These are phyloP conservation scores for Malassezia dermatis DNA, from an alignment of 1,284 basidiomycete species.

Conservation along the genomic window DNA sequence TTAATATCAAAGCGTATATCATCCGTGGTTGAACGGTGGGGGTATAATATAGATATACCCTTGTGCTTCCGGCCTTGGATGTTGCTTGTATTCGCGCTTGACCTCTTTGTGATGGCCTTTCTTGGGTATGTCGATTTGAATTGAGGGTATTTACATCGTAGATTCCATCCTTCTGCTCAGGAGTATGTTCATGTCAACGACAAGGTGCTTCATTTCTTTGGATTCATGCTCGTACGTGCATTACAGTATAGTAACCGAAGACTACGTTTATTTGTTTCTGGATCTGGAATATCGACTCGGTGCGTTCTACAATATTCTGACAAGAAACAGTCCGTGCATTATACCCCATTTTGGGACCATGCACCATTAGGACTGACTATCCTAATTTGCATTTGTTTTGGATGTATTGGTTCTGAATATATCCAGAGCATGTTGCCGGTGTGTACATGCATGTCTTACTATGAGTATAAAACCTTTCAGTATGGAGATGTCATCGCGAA, in stretches of 20 bases:
- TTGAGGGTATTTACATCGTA: background rate
- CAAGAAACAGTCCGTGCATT: slow-evolving; percentile 17
- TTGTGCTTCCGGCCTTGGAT: slow-evolving; percentile 34
- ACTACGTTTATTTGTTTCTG: slow-evolving; percentile 75
- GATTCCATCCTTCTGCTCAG: slow-evolving; percentile 36
- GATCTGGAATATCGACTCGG: slow-evolving; percentile 78
- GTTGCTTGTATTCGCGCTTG: slow-evolving; percentile 27
- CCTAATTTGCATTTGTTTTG: slow-evolving; percentile 50
- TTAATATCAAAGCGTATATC: background rate
- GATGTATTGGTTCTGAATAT: slow-evolving; percentile 72
- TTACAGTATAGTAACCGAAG: background rate
- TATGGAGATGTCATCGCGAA: slow-evolving; percentile 70
- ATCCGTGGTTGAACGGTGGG: background rate
- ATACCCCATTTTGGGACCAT: slow-evolving; percentile 76
- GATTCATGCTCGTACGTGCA: slow-evolving; percentile 55
- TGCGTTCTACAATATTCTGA: slow-evolving; percentile 39
- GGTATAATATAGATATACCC: slow-evolving; percentile 17
- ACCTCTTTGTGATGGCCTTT: slow-evolving; percentile 30
- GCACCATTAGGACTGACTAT: slow-evolving; percentile 60
- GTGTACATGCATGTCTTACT: background rate
- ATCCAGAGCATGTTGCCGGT: slow-evolving; percentile 68
- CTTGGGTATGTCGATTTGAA: slow-evolving; percentile 19
- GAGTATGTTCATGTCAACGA: slow-evolving; percentile 60
- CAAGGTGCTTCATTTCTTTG: slow-evolving; percentile 73
- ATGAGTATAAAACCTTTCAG: slow-evolving; percentile 62